A percentile compares a stretch with the other conserved stretches of the same genome.
Evolutionary conservation across 768 basidiomycete genomes (phyloP).

Genomic region (Mycena capillaripes): DNA sequence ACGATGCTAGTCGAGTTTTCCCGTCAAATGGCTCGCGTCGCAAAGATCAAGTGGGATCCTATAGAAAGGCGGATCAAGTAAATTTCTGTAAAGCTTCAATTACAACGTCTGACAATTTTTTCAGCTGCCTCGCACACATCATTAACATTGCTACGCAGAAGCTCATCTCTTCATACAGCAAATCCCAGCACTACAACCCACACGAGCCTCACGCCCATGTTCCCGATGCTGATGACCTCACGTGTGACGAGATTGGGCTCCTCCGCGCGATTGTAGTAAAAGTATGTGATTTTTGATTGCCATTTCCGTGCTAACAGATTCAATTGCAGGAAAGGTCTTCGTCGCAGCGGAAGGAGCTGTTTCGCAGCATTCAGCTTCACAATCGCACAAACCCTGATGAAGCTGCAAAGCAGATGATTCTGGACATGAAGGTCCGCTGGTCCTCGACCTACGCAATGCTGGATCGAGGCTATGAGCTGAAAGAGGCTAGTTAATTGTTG

Average conservation of each 20-base stretch:
- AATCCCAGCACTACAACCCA: constrained; percentile 14
- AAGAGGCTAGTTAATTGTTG: constrained; percentile 25
- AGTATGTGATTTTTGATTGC: constrained; percentile 26
- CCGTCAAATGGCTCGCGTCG: constrained; percentile 4
- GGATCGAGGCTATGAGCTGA: constrained; percentile 36
- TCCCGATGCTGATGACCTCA: background rate
- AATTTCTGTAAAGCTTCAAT: background rate
- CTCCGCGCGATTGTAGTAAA: constrained; percentile 44
- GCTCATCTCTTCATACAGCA: constrained; percentile 25
- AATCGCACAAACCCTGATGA: background rate
- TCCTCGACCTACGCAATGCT: constrained; percentile 46
- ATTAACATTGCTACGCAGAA: constrained; percentile 28
- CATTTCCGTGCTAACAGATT: constrained; percentile 12
- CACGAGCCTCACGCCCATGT: constrained; percentile 23
- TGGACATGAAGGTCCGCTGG: constrained; percentile 46
- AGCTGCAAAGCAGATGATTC: constrained; percentile 31
- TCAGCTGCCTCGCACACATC: constrained; percentile 22
- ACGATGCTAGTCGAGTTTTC: constrained; percentile 19
- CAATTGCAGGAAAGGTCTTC: constrained; percentile 40
- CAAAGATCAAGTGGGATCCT: constrained; percentile 9
- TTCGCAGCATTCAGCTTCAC: constrained; percentile 35
- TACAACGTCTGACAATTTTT: background rate
- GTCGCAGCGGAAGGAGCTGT: constrained; percentile 40
- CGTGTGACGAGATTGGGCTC: constrained; percentile 38
- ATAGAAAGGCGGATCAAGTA: constrained; percentile 16